Percentiles rank a stretch among this genome's conserved stretches.
Conservation (phyloP, 495 filamentous ascomycete genomes). For the Neurospora intermedia region DNA sequence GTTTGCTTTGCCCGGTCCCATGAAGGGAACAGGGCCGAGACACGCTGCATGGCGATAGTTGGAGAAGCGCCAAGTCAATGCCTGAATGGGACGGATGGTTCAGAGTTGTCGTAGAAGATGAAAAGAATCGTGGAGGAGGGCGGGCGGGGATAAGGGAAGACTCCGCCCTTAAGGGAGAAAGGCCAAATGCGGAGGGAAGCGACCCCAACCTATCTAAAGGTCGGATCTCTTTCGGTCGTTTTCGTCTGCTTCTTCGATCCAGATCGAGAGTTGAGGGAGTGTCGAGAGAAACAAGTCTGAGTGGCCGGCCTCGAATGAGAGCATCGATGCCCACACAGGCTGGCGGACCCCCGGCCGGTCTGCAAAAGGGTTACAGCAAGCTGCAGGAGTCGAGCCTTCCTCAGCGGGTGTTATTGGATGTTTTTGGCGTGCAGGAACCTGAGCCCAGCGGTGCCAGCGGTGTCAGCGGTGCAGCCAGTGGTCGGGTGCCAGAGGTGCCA, state of each 20-base stretch:
- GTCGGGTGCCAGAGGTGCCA: not conserved
- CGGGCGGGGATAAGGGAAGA: not conserved
- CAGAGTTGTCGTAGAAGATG: not conserved
- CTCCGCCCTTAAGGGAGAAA: conserved; percentile 2
- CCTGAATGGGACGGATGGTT: not conserved
- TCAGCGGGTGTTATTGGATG: not conserved
- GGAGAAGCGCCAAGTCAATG: conserved; percentile 3
- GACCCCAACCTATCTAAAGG: conserved; percentile 9
- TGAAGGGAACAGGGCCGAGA: conserved; percentile 39
- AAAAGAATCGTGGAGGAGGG: not conserved
- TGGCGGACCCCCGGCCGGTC: not conserved
- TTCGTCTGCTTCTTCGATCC: not conserved
- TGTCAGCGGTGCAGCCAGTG: not conserved
- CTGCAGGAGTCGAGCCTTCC: not conserved
- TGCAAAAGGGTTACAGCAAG: not conserved
- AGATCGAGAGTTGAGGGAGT: not conserved
- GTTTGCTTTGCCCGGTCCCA: conserved; percentile 35
- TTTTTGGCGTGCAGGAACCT: not conserved
- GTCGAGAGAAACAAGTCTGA: not conserved
- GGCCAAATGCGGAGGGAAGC: not conserved
- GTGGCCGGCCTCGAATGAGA: not conserved
- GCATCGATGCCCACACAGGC: not conserved
- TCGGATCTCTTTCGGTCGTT: not conserved
- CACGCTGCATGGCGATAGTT: conserved; percentile 35
- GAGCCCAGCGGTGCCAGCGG: not conserved